Evolutionary conservation across 352 stramenopile species (phyloP).

Genomic region (Phytophthora palmivora): DNA sequence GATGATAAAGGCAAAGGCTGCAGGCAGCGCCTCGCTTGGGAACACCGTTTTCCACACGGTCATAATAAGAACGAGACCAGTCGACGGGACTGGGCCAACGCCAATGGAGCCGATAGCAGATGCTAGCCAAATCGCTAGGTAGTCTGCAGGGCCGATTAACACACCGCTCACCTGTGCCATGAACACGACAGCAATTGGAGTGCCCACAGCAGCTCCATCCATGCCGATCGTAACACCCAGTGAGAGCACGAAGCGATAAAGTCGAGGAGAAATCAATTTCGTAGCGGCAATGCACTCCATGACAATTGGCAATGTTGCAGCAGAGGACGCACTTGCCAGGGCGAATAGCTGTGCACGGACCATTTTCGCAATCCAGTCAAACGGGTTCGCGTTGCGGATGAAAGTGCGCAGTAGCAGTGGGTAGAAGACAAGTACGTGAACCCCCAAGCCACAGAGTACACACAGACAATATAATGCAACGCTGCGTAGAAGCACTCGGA

Average conservation of each 20-base stretch:
- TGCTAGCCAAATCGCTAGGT: conserved; percentile 61
- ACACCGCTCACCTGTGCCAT: conserved; percentile 62
- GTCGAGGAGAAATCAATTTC: conserved; percentile 50
- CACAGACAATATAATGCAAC: too few relatives aligned
- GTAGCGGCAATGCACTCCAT: conserved; percentile 63
- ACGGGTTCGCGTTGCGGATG: conserved; percentile 55
- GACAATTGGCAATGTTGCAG: conserved; percentile 71
- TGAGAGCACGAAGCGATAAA: conserved; percentile 69
- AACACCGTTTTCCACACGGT: conserved; percentile 76
- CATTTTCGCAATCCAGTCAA: conserved; percentile 60
- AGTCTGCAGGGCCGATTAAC: conserved; percentile 42
- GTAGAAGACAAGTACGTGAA: conserved; percentile 56
- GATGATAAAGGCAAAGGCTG: conserved; percentile 61
- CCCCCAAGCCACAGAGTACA: too few relatives aligned
- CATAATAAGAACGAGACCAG: conserved; percentile 73
- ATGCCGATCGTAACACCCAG: conserved; percentile 69
- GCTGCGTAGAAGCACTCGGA: too few relatives aligned
- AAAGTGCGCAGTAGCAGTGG: conserved; percentile 46
- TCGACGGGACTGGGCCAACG: conserved; percentile 67
- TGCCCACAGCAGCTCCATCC: conserved; percentile 75
- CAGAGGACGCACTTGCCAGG: conserved; percentile 77
- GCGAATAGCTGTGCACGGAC: conserved; percentile 71
- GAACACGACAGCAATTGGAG: conserved; percentile 72
- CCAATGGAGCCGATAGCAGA: conserved; percentile 70
- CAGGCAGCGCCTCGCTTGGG: conserved; percentile 40